A percentile compares a stretch with the other conserved stretches of the same genome.
phyloP scores from a whole-genome alignment of 495 filamentous ascomycete genomes.

The Aspergillus bertholletiae region DNA sequence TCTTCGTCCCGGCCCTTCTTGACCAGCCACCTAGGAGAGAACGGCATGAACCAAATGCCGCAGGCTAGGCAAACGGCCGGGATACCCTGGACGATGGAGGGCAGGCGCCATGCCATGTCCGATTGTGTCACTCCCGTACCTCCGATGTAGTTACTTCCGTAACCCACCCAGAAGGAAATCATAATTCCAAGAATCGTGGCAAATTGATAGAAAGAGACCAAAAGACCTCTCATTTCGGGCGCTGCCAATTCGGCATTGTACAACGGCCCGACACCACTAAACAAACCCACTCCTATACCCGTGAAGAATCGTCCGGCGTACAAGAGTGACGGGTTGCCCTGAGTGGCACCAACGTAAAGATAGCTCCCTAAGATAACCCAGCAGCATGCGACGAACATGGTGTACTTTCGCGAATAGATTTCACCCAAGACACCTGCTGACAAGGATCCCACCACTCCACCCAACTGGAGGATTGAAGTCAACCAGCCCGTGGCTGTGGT shows the following conservation, averaged over 20 bases:
- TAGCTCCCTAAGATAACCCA: constrained; percentile 65
- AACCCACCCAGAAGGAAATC: constrained; percentile 73
- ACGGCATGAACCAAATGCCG: constrained; percentile 43
- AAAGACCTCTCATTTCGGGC: constrained; percentile 69
- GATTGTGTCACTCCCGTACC: constrained; percentile 33
- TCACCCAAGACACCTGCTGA: constrained; percentile 55
- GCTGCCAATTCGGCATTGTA: constrained; percentile 76
- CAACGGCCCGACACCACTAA: constrained; percentile 54
- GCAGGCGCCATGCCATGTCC: constrained; percentile 45
- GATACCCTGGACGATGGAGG: constrained; percentile 46
- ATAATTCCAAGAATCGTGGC: constrained; percentile 74
- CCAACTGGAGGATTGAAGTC: constrained; percentile 64
- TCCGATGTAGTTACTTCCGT: constrained; percentile 45
- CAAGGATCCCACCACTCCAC: constrained; percentile 70
- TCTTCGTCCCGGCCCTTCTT: constrained; percentile 48
- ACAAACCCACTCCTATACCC: constrained; percentile 65
- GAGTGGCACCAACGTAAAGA: constrained; percentile 46
- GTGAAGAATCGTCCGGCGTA: constrained; percentile 62
- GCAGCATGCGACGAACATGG: constrained; percentile 66
- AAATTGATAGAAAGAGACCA: constrained; percentile 77
- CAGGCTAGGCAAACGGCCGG: constrained; percentile 40
- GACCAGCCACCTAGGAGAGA: constrained; percentile 46
- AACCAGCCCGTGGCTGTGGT: constrained; percentile 40
- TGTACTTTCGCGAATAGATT: constrained; percentile 61
- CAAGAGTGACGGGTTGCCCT: constrained; percentile 60